Base-by-base conservation (phyloP, 2,329 filamentous ascomycete genomes). In the Stemphylium beticola region DNA sequence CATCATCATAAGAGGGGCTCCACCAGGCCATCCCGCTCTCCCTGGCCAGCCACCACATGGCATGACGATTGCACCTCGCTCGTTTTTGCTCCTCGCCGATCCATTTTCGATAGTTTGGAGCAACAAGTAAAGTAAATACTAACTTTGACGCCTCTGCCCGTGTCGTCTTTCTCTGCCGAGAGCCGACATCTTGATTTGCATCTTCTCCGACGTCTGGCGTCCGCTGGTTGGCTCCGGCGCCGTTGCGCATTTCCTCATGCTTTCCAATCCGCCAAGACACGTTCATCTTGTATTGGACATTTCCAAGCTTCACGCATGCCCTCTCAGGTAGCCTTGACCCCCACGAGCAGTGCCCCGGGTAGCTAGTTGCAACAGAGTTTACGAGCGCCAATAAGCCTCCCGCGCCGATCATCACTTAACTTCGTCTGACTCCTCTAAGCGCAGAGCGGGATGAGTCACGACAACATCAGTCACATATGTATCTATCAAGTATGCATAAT, bases 191-290 rank as follows among this genome's bases (percentile, higher is more conserved):
- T 31, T 39, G 51, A 43, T 49, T 51, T 55, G 53, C 56, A 51
- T 49, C 34, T 49, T 53, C 56, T 61, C 49, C 47, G 49, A 61
- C 47, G 47, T 51, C 41, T 53, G 34, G 48, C 10, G 47, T 52
- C 29, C 34, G 42, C 42, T 9, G 24, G 26, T 29, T 29, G 26
- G 26, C 26, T 7, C 26, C 10, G 11, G 10, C 8, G 2, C 26
- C 26, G 26, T 29, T 29, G 26, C 26, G 26, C 26, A 29, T 29
- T 29, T 29, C 5, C 10, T 29, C 26, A 9, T 29, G 11, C 26
- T 9, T 11, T 1, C 8, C 10, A 29, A 10, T 10, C 26, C 26
- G 26, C 10, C 8, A 11, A 29, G 26, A 29, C 26, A 2, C 26
- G 26, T 29, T 29, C 9, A 29, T 29, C 10, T 29, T 29, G 26